Percentiles rank a stretch among this genome's conserved stretches.
Conservation (phyloP, 2,329 filamentous ascomycete genomes). For the Plectosphaerella plurivora region DNA sequence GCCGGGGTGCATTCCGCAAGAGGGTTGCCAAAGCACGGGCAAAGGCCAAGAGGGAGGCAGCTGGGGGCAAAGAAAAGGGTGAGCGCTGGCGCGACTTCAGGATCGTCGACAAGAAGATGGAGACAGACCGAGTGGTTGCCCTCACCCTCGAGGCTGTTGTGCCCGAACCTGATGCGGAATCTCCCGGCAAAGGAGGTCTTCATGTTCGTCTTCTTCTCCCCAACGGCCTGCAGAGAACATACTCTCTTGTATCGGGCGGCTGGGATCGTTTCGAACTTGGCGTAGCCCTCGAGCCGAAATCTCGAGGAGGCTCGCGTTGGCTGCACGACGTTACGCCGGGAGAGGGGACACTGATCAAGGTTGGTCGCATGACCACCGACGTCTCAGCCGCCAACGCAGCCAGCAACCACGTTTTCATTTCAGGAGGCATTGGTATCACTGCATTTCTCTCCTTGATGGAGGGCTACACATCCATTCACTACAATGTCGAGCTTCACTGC, state of each 20-base stretch:
- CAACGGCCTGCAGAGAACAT: constrained; percentile 52
- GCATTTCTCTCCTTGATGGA: constrained; percentile 53
- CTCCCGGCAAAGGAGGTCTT: constrained; percentile 30
- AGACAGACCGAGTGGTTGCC: constrained; percentile 47
- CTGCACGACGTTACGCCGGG: constrained; percentile 44
- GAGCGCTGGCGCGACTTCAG: constrained; percentile 39
- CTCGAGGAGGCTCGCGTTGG: constrained; percentile 57
- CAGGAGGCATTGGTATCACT: constrained; percentile 62
- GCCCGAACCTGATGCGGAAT: constrained; percentile 24
- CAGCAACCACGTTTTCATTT: constrained; percentile 58
- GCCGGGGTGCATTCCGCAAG: constrained; percentile 39
- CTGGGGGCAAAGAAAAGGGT: constrained; percentile 20
- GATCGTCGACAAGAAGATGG: constrained; percentile 42
- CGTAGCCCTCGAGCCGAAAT: constrained; percentile 48
- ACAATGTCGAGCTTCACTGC: constrained; percentile 52
- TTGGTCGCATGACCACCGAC: constrained; percentile 45
- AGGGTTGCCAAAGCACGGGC: constrained; percentile 44
- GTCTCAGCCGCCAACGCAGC: constrained; percentile 40
- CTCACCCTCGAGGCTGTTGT: constrained; percentile 46
- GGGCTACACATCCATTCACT: constrained; percentile 36
- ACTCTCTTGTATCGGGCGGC: constrained; percentile 54
- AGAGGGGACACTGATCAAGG: constrained; percentile 42
- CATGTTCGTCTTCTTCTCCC: constrained; percentile 55
- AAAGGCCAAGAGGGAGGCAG: constrained; percentile 14
- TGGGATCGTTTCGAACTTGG: constrained; percentile 50